Evolutionary conservation across 257 asterid genomes (phyloP).

Genomic region (Penstemon davidsonii): DNA sequence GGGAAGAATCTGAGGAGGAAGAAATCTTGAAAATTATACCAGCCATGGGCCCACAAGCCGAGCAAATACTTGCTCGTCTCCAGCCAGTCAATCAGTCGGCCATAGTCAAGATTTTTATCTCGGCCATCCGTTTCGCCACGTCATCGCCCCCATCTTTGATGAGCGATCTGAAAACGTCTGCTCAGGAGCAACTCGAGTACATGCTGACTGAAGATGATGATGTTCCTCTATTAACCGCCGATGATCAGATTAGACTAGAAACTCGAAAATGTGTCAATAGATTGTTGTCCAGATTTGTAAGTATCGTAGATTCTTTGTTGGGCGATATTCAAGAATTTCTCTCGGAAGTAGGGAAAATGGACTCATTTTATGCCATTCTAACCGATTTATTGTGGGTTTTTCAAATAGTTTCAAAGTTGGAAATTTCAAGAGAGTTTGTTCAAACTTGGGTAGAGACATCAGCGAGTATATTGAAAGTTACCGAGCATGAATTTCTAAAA

Average conservation of each 20-base stretch:
- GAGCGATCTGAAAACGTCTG: slow-evolving; percentile 67
- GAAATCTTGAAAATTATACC: slow-evolving; percentile 77
- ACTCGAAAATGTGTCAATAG: slow-evolving; percentile 42
- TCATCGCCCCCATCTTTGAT: slow-evolving; percentile 54
- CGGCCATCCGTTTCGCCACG: slow-evolving; percentile 74
- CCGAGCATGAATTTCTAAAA: slow-evolving; percentile 34
- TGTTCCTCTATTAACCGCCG: slow-evolving; percentile 65
- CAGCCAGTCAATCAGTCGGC: slow-evolving; percentile 61
- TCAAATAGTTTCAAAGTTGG: slow-evolving; percentile 66
- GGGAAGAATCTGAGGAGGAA: slow-evolving; percentile 96
- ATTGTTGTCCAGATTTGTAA: slow-evolving; percentile 45
- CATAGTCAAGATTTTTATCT: slow-evolving; percentile 49
- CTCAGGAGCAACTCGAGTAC: slow-evolving; percentile 91
- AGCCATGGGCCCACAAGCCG: slow-evolving; percentile 64
- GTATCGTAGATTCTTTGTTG: slow-evolving; percentile 47
- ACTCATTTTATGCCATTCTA: slow-evolving; percentile 39
- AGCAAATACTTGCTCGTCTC: slow-evolving; percentile 70
- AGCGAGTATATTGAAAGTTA: slow-evolving; percentile 38
- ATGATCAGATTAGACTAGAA: slow-evolving; percentile 55
- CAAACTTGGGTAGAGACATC: slow-evolving; percentile 66
- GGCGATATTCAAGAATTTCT: slow-evolving; percentile 41
- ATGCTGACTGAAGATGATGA: slow-evolving; percentile 92
- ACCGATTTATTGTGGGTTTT: slow-evolving; percentile 74
- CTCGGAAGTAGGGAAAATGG: slow-evolving; percentile 36
- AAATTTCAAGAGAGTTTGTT: slow-evolving; percentile 54